Percentiles rank a stretch among this genome's conserved stretches.
Evolutionary conservation across 306 rosid genomes (phyloP).

Genomic region (Prunus persica): DNA sequence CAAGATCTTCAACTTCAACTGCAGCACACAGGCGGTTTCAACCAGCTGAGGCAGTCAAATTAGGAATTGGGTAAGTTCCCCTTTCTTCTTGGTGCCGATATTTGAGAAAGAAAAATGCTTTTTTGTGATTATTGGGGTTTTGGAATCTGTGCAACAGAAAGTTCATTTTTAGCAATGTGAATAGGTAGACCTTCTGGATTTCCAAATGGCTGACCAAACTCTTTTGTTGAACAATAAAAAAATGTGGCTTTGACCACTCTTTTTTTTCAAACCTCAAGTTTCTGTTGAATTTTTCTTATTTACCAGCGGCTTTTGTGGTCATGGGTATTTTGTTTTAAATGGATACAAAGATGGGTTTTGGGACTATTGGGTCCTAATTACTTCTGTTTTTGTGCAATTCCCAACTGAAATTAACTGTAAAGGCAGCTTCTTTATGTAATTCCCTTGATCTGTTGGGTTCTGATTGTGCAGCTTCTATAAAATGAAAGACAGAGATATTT

Average conservation of each 20-base stretch:
- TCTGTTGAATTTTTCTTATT: conserved; percentile 27
- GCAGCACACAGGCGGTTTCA: conserved; percentile 16
- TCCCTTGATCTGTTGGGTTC: conserved; percentile 27
- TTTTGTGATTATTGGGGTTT: conserved; percentile 28
- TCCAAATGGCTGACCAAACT: conserved; percentile 36
- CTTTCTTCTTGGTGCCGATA: neutral
- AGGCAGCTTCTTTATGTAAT: conserved; percentile 18
- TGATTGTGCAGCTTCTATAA: neutral
- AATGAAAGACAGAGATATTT: neutral
- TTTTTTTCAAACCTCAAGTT: conserved; percentile 19
- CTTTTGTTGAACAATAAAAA: conserved; percentile 12
- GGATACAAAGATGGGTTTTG: conserved; percentile 19
- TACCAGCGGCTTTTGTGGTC: conserved; percentile 30
- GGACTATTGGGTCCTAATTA: conserved; percentile 6
- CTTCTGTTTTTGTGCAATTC: conserved; percentile 18
- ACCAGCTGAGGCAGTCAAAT: conserved; percentile 30
- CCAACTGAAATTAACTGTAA: conserved; percentile 26
- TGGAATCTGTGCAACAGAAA: conserved; percentile 9
- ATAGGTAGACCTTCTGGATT: conserved; percentile 41
- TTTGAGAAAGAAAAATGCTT: conserved; percentile 13
- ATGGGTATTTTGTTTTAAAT: conserved; percentile 32
- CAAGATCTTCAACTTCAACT: conserved; percentile 45
- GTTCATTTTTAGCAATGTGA: conserved; percentile 43
- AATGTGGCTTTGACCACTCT: conserved; percentile 47
- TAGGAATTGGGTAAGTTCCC: conserved; percentile 44